Conservation (phyloP, 768 basidiomycete genomes). For the Rhodotorula diobovata region DNA sequence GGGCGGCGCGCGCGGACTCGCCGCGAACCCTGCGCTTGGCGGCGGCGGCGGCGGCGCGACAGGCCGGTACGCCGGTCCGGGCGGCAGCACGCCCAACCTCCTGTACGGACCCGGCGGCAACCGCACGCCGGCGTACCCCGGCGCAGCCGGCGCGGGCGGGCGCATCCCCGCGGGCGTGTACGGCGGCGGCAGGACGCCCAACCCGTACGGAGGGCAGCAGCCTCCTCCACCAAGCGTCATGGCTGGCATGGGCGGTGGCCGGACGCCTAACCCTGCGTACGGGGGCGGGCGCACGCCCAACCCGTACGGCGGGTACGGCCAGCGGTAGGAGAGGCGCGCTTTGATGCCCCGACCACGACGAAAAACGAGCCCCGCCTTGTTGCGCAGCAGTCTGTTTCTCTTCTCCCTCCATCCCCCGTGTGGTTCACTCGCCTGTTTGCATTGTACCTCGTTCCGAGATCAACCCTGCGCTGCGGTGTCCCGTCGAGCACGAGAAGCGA, state of each 20-base stretch:
- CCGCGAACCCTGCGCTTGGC: too few species aligned
- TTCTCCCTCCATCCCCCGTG: neutral
- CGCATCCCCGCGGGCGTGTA: neutral
- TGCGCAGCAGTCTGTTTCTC: neutral
- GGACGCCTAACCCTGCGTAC: neutral
- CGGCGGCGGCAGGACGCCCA: conserved; percentile 12
- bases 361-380: neutral
- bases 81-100: neutral
- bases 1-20: neutral
- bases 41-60: neutral
- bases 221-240: neutral
- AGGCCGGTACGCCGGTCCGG: neutral
- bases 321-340: neutral
- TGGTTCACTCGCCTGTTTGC: neutral
- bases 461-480: too few species aligned
- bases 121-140: neutral
- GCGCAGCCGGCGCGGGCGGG: neutral
- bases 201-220: neutral
- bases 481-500: too few species aligned
- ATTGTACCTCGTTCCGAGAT: neutral
- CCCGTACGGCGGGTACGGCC: neutral
- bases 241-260: too few species aligned
- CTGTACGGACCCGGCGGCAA: neutral
- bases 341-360: too few species aligned
- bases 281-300: neutral